Evolutionary conservation across 306 rosid genomes (phyloP).

Genomic region (Senna siamea): DNA sequence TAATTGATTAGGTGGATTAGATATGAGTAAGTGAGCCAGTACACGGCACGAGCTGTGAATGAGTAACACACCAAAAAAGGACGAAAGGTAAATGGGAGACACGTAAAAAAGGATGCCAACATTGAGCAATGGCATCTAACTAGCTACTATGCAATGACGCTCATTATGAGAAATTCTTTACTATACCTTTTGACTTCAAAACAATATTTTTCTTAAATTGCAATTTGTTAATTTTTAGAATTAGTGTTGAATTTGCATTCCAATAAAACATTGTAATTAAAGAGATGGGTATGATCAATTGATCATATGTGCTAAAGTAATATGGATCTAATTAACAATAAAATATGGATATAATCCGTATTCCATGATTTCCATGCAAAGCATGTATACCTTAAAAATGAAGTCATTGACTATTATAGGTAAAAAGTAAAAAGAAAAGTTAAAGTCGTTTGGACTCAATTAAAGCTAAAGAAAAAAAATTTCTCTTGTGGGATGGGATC

Average conservation of each 20-base stretch:
- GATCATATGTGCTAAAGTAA: neutral
- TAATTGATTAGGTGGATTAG: neutral
- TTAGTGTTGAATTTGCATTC: neutral
- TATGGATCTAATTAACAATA: neutral
- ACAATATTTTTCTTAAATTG: neutral
- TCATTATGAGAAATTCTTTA: neutral
- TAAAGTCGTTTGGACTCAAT: neutral
- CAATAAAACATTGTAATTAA: neutral
- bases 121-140: neutral
- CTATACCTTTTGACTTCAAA: neutral
- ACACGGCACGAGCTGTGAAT: slow-evolving; percentile 1
- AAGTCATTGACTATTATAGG: neutral
- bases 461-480: too few relatives aligned
- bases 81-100: neutral
- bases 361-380: slow-evolving; percentile 21
- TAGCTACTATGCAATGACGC: neutral
- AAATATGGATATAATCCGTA: too few relatives aligned
- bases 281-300: neutral
- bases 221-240: neutral
- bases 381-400: slow-evolving; percentile 26
- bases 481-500: too few relatives aligned
- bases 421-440: neutral
- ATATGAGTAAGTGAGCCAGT: neutral
- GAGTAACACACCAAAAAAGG: neutral
- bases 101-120: neutral